Base-by-base conservation (phyloP, 2,329 filamentous ascomycete genomes). In the Talaromyces piceae region DNA sequence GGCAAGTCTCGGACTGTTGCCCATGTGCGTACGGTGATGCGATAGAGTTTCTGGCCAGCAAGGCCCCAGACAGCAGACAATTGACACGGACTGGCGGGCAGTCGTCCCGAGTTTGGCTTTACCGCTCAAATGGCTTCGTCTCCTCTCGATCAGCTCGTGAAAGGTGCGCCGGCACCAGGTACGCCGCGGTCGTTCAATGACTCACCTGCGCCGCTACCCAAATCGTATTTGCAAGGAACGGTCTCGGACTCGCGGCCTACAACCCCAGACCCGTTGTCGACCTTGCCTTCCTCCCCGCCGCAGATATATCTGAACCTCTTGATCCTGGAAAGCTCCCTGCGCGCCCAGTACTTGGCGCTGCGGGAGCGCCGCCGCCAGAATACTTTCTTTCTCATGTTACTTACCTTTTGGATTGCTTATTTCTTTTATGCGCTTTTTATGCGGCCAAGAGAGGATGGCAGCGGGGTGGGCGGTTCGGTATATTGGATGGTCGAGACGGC, bases 241-340 rank as follows among this genome's bases (percentile, higher is more conserved):
- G 48, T 60, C 72, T 70, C 63, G 68, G 74, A 61, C 71, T 75
- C 63, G 59, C 74, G 57, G 60, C 73, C 57, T 58, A 73, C 59
- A 62, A 67, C 73, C 52, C 68, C 72, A 52, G 89, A 94, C 66
- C 88, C 89, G 25, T 80, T 91, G 56, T 84, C 83, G 61, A 83
- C 85, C 55, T 82, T 91, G 13, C 91, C 91, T n/a, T 91, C 87
- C 64, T 89, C 88, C 13, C 91, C 91, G 43, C 88, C 89, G 50
- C 93, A 95, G 76, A 96, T 98, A 65, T 98, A 98, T 73, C 83
- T 98, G 62, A 98, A 98, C 71, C 85, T 98, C 22, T 81, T 98
- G 53, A 94, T 98, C 62, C 87, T 98, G 69, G 93, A 98, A 69
- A 90, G 89, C 45, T 95, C 90, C 4, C 77, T 98, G 30, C 88